phyloP scores from a whole-genome alignment of 768 basidiomycete genomes.

The Pisolithus marmoratus region DNA sequence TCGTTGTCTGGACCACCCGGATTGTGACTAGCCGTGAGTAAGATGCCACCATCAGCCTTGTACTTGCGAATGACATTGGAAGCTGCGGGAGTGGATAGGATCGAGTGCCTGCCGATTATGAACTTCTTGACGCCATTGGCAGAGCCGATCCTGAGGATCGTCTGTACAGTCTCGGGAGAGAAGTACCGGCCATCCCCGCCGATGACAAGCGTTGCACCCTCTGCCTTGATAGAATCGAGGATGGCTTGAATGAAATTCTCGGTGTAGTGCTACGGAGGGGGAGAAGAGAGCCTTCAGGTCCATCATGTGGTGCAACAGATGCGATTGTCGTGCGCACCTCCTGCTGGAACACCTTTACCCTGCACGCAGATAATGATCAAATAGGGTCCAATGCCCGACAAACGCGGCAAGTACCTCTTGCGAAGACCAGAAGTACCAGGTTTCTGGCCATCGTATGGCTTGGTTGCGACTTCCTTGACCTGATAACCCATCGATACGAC shows the following conservation, averaged over 20 bases:
- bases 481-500: slow-evolving; percentile 34
- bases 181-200: slow-evolving; percentile 97
- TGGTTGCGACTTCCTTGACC: slow-evolving; percentile 70
- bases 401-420: slow-evolving; percentile 58
- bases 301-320: slow-evolving; percentile 2
- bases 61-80: slow-evolving; percentile 95
- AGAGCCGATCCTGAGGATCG: slow-evolving; percentile 89
- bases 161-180: slow-evolving; percentile 80
- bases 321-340: slow-evolving; percentile 47
- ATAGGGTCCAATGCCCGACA: slow-evolving; percentile 12
- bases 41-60: slow-evolving; percentile 94
- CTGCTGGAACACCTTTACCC: slow-evolving; percentile 98
- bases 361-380: slow-evolving; percentile 28
- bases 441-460: slow-evolving; percentile 90
- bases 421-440: slow-evolving; percentile 97
- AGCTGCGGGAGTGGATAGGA: slow-evolving; percentile 95
- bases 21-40: slow-evolving; percentile 96
- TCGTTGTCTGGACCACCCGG: slow-evolving; percentile 98
- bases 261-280: slow-evolving; percentile 75
- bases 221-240: slow-evolving; percentile 79
- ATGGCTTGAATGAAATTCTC: slow-evolving; percentile 98
- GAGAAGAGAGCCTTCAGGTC: slow-evolving; percentile 13
- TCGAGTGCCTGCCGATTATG: slow-evolving; percentile 86
- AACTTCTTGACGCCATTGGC: slow-evolving; percentile 91
- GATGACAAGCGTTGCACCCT: slow-evolving; percentile 83